Percentiles rank a stretch among this genome's conserved stretches.
phyloP scores from a whole-genome alignment of 2,329 filamentous ascomycete genomes.

The Hymenoscyphus infarciens region DNA sequence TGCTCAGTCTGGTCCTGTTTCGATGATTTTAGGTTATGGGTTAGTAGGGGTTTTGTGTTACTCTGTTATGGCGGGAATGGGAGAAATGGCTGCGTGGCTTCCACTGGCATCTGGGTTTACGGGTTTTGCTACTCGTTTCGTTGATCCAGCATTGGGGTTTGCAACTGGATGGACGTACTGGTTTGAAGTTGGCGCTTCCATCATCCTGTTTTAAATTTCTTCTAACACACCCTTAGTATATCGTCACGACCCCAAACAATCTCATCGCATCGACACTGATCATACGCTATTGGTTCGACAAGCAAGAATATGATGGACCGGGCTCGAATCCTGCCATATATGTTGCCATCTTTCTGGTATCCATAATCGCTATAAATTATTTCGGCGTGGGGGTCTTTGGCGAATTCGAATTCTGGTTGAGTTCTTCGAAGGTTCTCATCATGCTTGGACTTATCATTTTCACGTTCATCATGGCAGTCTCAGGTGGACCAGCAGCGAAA shows the following conservation, averaged over 20 bases:
- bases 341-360: slow-evolving; percentile 66
- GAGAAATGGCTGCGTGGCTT: slow-evolving; percentile 82
- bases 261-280: slow-evolving; percentile 76
- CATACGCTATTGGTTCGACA: slow-evolving; percentile 73
- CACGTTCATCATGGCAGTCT: slow-evolving; percentile 58
- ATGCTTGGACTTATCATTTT: slow-evolving; percentile 65
- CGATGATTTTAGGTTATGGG: slow-evolving; percentile 69
- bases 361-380: slow-evolving; percentile 64
- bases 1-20: slow-evolving; percentile 54
- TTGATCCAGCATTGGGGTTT: slow-evolving; percentile 77
- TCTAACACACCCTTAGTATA: slow-evolving; percentile 55
- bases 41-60: slow-evolving; percentile 70
- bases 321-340: slow-evolving; percentile 72
- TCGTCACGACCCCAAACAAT: slow-evolving; percentile 82
- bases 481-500: slow-evolving; percentile 57
- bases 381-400: slow-evolving; percentile 42
- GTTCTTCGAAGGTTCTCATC: slow-evolving; percentile 57
- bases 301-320: slow-evolving; percentile 24
- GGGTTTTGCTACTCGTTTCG: slow-evolving; percentile 75
- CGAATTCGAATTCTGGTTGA: slow-evolving; percentile 56
- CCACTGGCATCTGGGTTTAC: slow-evolving; percentile 77
- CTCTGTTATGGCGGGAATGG: slow-evolving; percentile 76
- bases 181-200: slow-evolving; percentile 29
- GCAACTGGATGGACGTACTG: slow-evolving; percentile 54
- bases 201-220: not conserved